Evolutionary conservation across 345 rosid genomes (phyloP).

Genomic region (Hibiscus mutabilis): DNA sequence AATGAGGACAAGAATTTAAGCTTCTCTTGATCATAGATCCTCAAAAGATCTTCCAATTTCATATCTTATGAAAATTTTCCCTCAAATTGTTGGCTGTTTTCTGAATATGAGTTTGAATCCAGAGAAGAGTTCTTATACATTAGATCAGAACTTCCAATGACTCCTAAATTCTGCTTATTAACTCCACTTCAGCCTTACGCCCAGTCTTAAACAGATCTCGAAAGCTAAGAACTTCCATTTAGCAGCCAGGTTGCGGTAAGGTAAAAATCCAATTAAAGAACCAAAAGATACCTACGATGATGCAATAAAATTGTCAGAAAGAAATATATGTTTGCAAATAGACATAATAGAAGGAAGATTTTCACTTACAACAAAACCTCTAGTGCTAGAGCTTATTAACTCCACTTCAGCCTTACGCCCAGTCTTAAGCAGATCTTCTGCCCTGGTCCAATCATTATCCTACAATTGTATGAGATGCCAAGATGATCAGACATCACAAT

Average conservation of each 20-base stretch:
- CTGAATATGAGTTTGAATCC: constrained; percentile 30
- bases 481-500: constrained; percentile 15
- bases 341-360: neutral
- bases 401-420: constrained; percentile 66
- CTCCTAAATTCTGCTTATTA: constrained; percentile 63
- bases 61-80: constrained; percentile 54
- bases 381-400: constrained; percentile 64
- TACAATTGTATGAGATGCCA: constrained; percentile 22
- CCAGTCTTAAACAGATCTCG: constrained; percentile 90
- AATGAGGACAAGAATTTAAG: constrained; percentile 73
- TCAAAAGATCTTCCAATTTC: constrained; percentile 81
- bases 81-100: constrained; percentile 20
- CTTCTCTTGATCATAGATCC: constrained; percentile 74
- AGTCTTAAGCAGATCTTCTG: constrained; percentile 48
- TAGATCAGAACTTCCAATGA: constrained; percentile 55
- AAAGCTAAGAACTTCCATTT: constrained; percentile 84
- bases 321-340: constrained; percentile 12
- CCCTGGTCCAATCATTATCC: constrained; percentile 80
- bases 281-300: constrained; percentile 75
- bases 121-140: constrained; percentile 24
- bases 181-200: too few relatives aligned
- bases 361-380: constrained; percentile 79
- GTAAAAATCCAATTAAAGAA: constrained; percentile 75
- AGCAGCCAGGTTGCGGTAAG: constrained; percentile 73
- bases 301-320: neutral